phyloP scores from a whole-genome alignment of 2,329 filamentous ascomycete species.

The Penicillium sp. region DNA sequence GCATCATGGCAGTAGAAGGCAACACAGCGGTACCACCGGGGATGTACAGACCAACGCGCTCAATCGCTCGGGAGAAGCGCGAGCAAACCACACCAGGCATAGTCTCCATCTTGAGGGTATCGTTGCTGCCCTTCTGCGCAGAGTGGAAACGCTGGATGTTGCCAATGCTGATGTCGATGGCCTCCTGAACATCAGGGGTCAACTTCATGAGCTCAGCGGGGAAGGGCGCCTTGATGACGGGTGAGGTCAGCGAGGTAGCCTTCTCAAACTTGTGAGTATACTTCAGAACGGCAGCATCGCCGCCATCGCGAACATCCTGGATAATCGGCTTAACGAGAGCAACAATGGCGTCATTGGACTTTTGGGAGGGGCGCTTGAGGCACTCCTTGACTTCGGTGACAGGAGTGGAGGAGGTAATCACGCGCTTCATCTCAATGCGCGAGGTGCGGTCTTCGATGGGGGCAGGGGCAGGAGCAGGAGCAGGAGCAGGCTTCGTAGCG shows the following conservation, averaged over 20 bases:
- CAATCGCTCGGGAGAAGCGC: conserved; percentile 89
- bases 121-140: conserved; percentile 79
- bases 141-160: conserved; percentile 95
- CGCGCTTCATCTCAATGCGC: conserved; percentile 82
- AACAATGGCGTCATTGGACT: conserved; percentile 92
- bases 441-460: conserved; percentile 54
- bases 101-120: conserved; percentile 85
- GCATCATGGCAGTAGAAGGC: conserved; percentile 95
- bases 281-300: conserved; percentile 85
- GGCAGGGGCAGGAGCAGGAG: conserved; percentile 55
- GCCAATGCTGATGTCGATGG: conserved; percentile 92
- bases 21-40: conserved; percentile 97
- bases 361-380: conserved; percentile 88
- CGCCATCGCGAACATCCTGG: conserved; percentile 79
- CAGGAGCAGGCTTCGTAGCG: conserved; percentile 37
- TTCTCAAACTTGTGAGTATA: conserved; percentile 99
- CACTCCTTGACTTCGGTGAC: conserved; percentile 71
- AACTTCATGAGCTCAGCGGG: conserved; percentile 84
- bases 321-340: conserved; percentile 91
- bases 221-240: conserved; percentile 89
- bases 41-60: conserved; percentile 94
- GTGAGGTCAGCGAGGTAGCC: conserved; percentile 85
- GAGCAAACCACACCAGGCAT: conserved; percentile 98
- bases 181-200: conserved; percentile 79
- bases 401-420: conserved; percentile 70